Conservation (phyloP, 139 green algal species). For the Chlamydomonas eustigma region DNA sequence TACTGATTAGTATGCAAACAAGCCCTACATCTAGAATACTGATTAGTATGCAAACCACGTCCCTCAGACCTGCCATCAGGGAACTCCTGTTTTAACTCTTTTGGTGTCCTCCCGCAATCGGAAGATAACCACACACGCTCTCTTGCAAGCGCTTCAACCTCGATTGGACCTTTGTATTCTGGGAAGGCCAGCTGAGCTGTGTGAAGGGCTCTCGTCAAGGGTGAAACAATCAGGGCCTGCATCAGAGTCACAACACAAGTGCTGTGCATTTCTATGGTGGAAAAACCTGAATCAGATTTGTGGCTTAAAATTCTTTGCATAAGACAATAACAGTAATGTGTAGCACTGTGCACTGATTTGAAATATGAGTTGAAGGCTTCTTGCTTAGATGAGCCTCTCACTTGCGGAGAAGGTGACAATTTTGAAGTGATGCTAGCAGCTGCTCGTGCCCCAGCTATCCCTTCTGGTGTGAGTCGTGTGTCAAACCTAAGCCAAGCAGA, state of each 20-base stretch:
- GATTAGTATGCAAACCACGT: no score
- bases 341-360: not conserved
- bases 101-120: constrained; percentile 39
- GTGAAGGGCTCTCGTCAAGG: constrained; percentile 55
- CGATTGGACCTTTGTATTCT: constrained; percentile 17
- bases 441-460: not conserved
- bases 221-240: constrained; percentile 31
- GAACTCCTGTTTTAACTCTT: constrained; percentile 28
- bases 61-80: constrained; percentile 14
- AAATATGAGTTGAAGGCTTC: not conserved
- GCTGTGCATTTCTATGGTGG: not conserved
- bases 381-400: constrained; percentile 1
- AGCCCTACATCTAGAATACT: no score
- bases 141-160: constrained; percentile 40
- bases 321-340: not conserved
- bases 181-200: constrained; percentile 52
- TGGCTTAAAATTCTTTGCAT: not conserved
- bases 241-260: not conserved
- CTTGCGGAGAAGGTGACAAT: not conserved
- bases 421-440: not conserved
- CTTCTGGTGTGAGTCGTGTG: not conserved
- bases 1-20: no score
- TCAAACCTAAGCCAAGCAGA: not conserved
- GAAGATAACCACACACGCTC: constrained; percentile 59
- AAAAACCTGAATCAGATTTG: not conserved